Evolutionary conservation across 306 rosid genomes (phyloP).

Genomic region (Fragaria nilgerrensis): DNA sequence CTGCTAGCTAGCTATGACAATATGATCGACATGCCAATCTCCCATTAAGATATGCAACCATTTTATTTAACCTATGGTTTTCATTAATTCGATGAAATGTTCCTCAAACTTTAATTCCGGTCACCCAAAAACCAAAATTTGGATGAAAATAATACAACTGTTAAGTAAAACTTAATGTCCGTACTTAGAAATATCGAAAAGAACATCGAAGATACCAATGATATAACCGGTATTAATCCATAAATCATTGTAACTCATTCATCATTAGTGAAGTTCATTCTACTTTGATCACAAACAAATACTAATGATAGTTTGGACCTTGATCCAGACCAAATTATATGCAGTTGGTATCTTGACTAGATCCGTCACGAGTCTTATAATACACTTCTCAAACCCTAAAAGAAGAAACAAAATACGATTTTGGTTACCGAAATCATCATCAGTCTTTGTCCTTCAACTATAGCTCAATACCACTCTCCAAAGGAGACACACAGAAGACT

Average conservation of each 20-base stretch:
- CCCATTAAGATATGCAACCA: slow-evolving; percentile 5
- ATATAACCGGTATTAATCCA: no score
- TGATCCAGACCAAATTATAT: neutral
- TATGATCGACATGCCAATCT: neutral
- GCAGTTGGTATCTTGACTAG: neutral
- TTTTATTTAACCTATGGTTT: neutral
- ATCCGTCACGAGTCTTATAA: neutral
- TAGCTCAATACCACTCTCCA: neutral
- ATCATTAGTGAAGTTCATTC: no score
- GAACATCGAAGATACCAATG: neutral
- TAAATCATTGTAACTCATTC: no score
- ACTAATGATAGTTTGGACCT: neutral
- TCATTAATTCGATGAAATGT: neutral
- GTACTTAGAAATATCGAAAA: no score
- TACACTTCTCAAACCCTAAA: neutral
- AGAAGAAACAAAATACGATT: neutral
- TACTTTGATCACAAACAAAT: no score
- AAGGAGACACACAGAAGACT: neutral
- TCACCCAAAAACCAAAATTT: no score
- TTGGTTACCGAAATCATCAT: neutral
- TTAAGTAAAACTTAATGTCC: no score
- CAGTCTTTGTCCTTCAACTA: slow-evolving; percentile 3
- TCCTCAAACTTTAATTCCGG: neutral
- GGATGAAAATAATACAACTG: neutral
- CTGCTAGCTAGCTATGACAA: neutral